These are phyloP conservation scores for Paecilomyces variotii DNA, from an alignment of 2,329 filamentous ascomycete genomes.

Conservation along the genomic window DNA sequence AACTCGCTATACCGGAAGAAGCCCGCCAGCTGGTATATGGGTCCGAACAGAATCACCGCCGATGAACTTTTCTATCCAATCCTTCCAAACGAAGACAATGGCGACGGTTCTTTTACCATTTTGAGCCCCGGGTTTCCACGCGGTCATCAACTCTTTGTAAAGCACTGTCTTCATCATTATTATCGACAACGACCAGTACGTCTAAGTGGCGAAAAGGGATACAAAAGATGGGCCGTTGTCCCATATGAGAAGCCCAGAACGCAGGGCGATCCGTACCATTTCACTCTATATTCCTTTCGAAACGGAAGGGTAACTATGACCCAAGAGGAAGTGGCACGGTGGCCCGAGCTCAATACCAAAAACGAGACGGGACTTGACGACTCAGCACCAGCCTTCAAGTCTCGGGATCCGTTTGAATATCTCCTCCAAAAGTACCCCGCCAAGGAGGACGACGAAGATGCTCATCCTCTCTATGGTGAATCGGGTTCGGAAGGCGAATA, in stretches of 20 bases:
- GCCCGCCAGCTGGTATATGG: conserved; percentile 28
- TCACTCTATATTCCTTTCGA: conserved; percentile 22
- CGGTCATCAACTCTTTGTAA: conserved; percentile 23
- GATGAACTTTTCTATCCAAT: conserved; percentile 38
- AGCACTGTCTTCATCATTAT: conserved; percentile 19
- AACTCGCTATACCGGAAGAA: not conserved
- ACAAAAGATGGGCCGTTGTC: conserved; percentile 17
- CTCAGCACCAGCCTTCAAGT: not conserved
- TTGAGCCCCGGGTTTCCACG: conserved; percentile 13
- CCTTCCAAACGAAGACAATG: conserved; percentile 15
- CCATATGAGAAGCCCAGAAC: conserved; percentile 16
- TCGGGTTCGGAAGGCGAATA: conserved; percentile 46
- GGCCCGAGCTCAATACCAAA: conserved; percentile 16
- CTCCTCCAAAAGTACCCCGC: conserved; percentile 38
- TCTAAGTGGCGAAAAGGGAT: conserved; percentile 11
- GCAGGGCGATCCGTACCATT: conserved; percentile 11
- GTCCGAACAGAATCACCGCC: conserved; percentile 26
- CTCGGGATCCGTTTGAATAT: conserved; percentile 19
- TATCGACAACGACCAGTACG: conserved; percentile 17
- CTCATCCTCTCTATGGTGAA: conserved; percentile 48
- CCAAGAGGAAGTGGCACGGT: conserved; percentile 19
- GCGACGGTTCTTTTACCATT: conserved; percentile 18
- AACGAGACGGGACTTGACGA: not conserved
- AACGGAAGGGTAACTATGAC: conserved; percentile 15
- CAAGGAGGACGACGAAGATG: conserved; percentile 32